Conservation (phyloP, 305 asterid species). For the Fraxinus nigra region DNA sequence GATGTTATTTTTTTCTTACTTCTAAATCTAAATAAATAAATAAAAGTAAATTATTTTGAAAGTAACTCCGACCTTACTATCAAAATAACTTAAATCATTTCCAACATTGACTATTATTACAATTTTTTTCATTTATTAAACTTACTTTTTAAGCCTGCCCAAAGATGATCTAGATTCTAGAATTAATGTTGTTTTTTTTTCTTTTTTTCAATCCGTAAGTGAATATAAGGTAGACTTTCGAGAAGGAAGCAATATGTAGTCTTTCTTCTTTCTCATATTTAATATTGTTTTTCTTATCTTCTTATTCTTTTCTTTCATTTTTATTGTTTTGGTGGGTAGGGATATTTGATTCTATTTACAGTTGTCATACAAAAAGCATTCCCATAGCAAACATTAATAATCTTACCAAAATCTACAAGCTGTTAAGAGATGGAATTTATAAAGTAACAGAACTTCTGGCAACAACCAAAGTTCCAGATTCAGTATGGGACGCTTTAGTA, state of each 20-base stretch:
- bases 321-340: background rate
- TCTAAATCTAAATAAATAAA: background rate
- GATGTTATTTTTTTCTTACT: background rate
- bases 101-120: background rate
- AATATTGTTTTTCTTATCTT: background rate
- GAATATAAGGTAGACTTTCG: background rate
- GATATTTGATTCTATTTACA: background rate
- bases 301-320: background rate
- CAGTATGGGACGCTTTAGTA: no score
- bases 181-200: background rate
- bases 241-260: background rate
- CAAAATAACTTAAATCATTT: background rate
- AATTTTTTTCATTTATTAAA: background rate
- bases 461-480: no score
- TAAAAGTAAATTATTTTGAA: background rate
- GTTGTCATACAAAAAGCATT: background rate
- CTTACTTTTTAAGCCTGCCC: background rate
- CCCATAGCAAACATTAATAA: background rate
- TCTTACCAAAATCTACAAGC: background rate
- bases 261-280: background rate
- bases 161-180: background rate
- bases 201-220: background rate
- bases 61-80: background rate
- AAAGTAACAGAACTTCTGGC: no score
- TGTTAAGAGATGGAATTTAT: background rate